Base-by-base conservation (phyloP, 768 basidiomycete species). In the Mycena polygramma region DNA sequence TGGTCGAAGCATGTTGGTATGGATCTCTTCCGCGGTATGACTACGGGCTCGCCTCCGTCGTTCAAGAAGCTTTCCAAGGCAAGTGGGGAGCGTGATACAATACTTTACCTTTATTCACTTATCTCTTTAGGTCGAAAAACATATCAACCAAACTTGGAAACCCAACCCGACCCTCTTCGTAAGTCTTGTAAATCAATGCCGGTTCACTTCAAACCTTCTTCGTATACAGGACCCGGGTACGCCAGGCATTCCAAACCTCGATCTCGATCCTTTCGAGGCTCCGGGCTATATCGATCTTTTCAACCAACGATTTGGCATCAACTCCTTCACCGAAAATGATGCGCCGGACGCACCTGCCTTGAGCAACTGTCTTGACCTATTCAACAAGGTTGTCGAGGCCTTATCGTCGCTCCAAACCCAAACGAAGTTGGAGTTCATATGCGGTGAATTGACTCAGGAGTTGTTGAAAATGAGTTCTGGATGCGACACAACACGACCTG, bases 141-240 rank as follows among this genome's bases (percentile, higher is more conserved):
- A 60, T 53, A 54, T 67, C 52, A 54, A 53, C 14, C 20, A 45
- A 26, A 60, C 58, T 24, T 67, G 66, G 66, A 60, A 67, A 35
- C 66, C 66, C 2, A 67, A 67, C 19, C 59, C 58, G 51, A 67
- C 66, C 6, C 66, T 67, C 51, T 67, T 67, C 19, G 66, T 67
- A 60, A 41, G 66, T 13, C n/a, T 4, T 22, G 10, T 0, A 22
- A 46, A 3, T 7, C 4, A n/a, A 39, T 43, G 4, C 36, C 7
- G 24, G 7, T 2, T 52, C 26, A 10, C 5, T 22, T 2, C 15
- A 2, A 41, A 41, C 41, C n/a, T 20, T 37, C 54, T 22, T 30
- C 41, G 30, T 30, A 3, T 30, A 6, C 6, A 66, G 64, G 64
- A 66, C 46, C 64, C 55, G n/a, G 46, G 35, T 51, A 10, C 20